Percentiles rank a stretch among this genome's conserved stretches.
phyloP scores from a whole-genome alignment of 768 basidiomycete species.

The Agaricus sinodeliciosus region DNA sequence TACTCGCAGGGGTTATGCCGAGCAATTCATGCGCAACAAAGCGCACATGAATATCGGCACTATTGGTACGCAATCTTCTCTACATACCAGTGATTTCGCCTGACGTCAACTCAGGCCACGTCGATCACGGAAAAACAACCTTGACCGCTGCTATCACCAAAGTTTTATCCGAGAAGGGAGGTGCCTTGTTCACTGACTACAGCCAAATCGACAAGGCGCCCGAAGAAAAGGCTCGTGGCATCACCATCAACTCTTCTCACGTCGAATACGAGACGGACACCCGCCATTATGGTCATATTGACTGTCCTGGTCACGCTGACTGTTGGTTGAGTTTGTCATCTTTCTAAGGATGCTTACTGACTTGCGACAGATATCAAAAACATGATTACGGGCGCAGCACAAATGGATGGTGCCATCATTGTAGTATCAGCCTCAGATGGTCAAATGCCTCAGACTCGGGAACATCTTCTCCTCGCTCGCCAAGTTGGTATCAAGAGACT shows the following conservation, averaged over 20 bases:
- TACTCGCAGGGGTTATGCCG: conserved; percentile 68
- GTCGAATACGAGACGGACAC: conserved; percentile 93
- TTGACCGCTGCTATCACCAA: conserved; percentile 95
- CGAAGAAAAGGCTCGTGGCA: conserved; percentile 98
- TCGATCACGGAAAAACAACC: conserved; percentile 98
- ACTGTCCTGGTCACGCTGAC: conserved; percentile 95
- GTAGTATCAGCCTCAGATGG: conserved; percentile 98
- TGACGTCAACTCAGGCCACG: conserved; percentile 54
- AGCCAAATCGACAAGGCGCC: conserved; percentile 98
- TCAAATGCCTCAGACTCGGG: conserved; percentile 99
- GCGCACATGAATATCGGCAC: conserved; percentile 96
- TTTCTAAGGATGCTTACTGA: conserved; percentile 10
- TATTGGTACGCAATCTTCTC: conserved; percentile 49
- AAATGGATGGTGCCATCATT: conserved; percentile 95
- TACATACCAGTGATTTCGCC: background rate
- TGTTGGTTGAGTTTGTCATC: conserved; percentile 42
- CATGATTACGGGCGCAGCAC: conserved; percentile 98
- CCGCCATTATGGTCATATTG: conserved; percentile 96
- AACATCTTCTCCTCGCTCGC: conserved; percentile 94
- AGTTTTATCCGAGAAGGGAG: conserved; percentile 72
- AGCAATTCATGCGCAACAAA: conserved; percentile 68
- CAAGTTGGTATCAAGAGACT: conserved; percentile 97
- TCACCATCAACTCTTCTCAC: conserved; percentile 98
- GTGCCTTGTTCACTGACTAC: conserved; percentile 91
- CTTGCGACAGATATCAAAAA: conserved; percentile 75